phyloP scores from a whole-genome alignment of 2,329 filamentous ascomycete genomes.

The Elsinoe perseae region DNA sequence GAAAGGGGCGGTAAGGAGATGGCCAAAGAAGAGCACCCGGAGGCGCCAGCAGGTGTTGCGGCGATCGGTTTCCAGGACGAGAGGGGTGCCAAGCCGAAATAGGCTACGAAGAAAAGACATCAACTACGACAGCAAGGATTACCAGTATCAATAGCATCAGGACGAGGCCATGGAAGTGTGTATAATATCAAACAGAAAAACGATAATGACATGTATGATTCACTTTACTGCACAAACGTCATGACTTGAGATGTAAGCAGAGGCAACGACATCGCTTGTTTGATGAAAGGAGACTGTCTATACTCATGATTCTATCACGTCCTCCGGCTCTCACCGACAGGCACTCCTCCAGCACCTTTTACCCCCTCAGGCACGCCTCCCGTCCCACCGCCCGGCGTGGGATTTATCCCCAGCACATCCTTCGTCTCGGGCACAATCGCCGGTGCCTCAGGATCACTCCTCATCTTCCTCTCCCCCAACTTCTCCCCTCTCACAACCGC shows the following conservation, averaged over 20 bases:
- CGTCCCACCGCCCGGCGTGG: background rate
- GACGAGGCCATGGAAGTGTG: background rate
- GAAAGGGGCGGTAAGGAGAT: conserved; percentile 31
- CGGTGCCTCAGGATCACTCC: conserved; percentile 48
- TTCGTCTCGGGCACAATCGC: conserved; percentile 58
- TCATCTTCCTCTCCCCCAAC: conserved; percentile 62
- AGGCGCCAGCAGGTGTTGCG: conserved; percentile 34
- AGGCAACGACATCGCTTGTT: background rate
- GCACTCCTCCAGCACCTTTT: conserved; percentile 5
- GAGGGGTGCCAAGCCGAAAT: conserved; percentile 35
- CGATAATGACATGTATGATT: background rate
- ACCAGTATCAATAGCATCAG: conserved; percentile 8
- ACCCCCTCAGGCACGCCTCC: conserved; percentile 7
- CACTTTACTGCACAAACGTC: background rate
- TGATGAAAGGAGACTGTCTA: conserved; percentile 7
- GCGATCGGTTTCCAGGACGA: conserved; percentile 47
- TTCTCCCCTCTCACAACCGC: conserved; percentile 83
- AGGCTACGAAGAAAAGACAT: background rate
- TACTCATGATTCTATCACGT: background rate
- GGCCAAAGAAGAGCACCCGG: conserved; percentile 42
- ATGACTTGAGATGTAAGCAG: background rate
- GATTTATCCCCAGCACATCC: conserved; percentile 6
- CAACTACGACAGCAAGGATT: conserved; percentile 10
- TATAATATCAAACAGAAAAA: background rate
- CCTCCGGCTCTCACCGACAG: conserved; percentile 5